Evolutionary conservation across 768 basidiomycete species (phyloP), one percentile per base, ranked within the genome.

Genomic region (Tubosaeta sp.): DNA sequence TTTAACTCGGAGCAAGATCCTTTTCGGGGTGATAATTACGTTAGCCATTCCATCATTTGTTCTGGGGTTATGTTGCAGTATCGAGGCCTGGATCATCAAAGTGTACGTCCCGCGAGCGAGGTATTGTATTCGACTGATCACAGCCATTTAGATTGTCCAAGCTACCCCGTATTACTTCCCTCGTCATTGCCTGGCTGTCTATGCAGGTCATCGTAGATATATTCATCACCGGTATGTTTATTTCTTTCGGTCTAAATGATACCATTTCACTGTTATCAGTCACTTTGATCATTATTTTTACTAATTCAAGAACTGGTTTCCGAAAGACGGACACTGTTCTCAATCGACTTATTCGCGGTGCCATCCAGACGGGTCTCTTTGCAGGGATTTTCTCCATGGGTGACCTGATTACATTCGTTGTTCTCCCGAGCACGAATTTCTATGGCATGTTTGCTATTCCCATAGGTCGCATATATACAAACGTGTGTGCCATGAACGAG

Each of bases 311-410:
- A 47, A 81, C 80, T 14, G 80, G 81, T 16, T 77, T 80, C 63
- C 67, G 66, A 14, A 73, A 66, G 55, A 82, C 76, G 5, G 78
- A 83, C 54, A 76, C 70, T 0, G 70, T 80, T 48, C 75, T 80
- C 56, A 77, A 78, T 50, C 74, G 76, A 30, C 67, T 81, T 3
- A 80, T 81, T 53, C 76, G 77, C 47, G 79, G 79, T 24, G 78
- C 79, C 10, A 62, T 81, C 29, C 78, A 80, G 53, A 81, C 80
- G 4, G 79, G 80, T 35, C 54, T 78, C 6, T 80, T 81, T 51
- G 76, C 74, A 12, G 74, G 76, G 0, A 64, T 78, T 1, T 79
- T 82, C 44, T 77, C 80, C 10, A 55, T 80, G 31, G 76, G 70
- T 2, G 78, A 81, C 59, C 59, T 82, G 24, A 72, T 79, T 30